Base-by-base conservation (phyloP, 768 basidiomycete species). In the Leccinum truebloodii region DNA sequence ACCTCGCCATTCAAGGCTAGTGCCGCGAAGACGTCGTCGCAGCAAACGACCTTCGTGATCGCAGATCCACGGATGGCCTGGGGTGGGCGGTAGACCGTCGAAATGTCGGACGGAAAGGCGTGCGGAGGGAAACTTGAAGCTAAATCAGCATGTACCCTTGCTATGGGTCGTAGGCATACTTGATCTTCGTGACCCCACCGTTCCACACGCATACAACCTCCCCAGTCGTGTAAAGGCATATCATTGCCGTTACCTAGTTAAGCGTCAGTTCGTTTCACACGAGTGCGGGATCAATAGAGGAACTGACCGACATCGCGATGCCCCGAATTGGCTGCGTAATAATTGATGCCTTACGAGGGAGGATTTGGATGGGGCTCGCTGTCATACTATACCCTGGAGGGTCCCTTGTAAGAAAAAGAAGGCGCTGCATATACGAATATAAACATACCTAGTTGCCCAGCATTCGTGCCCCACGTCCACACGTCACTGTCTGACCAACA, bases 381-480 rank as follows among this genome's bases (percentile, higher is more conserved):
- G 76, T 74, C 69, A 85, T 90, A 63, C 93, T 89, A 64, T 95
- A 95, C 1, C 92, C 91, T 91, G 53, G 10, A 9, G 18, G 18
- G 2, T 39, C 4, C 9, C 2, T 6, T 44, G 9, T 10, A 28
- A 9, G 13, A 49, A 32, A 56, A 52, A 20, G n/a, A 9, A 8
- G 1, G 28, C 3, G 4, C 34, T 4, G 22, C 14, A n/a, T n/a
- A 1, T 12, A 54, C 52, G 34, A 24, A 20, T 10, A 30, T 7
- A 54, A 49, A 49, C 81, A 56, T 61, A 86, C 95, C 95, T 4
- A 98, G 80, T 71, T 99, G 97, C 1, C 97, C 97, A 46, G 81
- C 83, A 73, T 98, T 97, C 26, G 89, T 92, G 0, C 97, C 97
- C 95, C 95, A 98, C 0, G 93, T 94, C 71, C 83, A 95, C 2